phyloP scores from a whole-genome alignment of 2,329 filamentous ascomycete species.

The Neonectria magnoliae region DNA sequence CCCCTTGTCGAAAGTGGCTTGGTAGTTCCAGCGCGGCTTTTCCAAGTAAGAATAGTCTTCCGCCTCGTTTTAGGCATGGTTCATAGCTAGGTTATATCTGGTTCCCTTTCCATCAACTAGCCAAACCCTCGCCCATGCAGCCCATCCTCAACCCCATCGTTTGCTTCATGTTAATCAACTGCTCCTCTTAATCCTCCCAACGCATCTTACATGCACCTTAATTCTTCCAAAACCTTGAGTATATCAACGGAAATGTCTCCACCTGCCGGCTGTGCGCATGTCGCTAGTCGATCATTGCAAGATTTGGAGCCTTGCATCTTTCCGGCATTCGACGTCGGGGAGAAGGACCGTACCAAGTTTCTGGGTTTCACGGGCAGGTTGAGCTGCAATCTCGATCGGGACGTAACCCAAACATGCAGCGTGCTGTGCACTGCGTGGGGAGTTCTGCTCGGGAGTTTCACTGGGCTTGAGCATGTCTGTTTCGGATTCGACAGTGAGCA shows the following conservation, averaged over 20 bases:
- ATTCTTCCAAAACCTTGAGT: background rate
- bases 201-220: slow-evolving; percentile 8
- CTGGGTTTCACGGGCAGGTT: slow-evolving; percentile 9
- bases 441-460: slow-evolving; percentile 34
- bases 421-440: slow-evolving; percentile 28
- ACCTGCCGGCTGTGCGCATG: slow-evolving; percentile 14
- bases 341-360: slow-evolving; percentile 17
- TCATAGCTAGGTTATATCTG: slow-evolving; percentile 28
- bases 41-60: slow-evolving; percentile 5
- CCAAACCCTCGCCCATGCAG: background rate
- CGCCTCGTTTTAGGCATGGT: slow-evolving; percentile 7
- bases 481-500: slow-evolving; percentile 28
- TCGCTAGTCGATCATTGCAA: slow-evolving; percentile 5
- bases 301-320: slow-evolving; percentile 34
- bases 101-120: slow-evolving; percentile 18
- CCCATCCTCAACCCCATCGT: background rate
- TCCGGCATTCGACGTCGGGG: slow-evolving; percentile 31
- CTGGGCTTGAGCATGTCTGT: slow-evolving; percentile 33
- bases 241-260: slow-evolving; percentile 18
- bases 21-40: background rate
- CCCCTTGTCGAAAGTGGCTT: slow-evolving; percentile 1
- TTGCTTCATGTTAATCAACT: slow-evolving; percentile 7
- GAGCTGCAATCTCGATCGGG: background rate
- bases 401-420: slow-evolving; percentile 16
- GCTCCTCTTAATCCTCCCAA: slow-evolving; percentile 4